Evolutionary conservation across 2,329 filamentous ascomycete genomes (phyloP).

Genomic region (Botrytis elliptica): DNA sequence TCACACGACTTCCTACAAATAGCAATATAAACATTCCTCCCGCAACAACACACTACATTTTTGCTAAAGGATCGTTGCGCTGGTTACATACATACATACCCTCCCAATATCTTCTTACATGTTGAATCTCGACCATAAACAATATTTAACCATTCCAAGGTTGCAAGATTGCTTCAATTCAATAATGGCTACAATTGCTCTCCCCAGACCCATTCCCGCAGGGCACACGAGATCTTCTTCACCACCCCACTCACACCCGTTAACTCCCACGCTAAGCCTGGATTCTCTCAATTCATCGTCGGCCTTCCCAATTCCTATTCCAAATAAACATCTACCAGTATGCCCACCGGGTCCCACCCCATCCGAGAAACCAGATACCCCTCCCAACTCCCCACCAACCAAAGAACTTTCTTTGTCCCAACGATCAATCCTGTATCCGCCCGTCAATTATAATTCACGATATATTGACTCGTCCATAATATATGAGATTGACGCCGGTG

Average conservation of each 20-base stretch:
- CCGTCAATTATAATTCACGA: slow-evolving; percentile 57
- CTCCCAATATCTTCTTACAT: slow-evolving; percentile 3
- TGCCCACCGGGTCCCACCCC: slow-evolving; percentile 76
- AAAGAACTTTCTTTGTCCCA: slow-evolving; percentile 55
- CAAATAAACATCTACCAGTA: slow-evolving; percentile 87
- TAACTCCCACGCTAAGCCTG: slow-evolving; percentile 56
- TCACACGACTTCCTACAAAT: not conserved
- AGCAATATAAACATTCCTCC: not conserved
- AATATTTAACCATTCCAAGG: not conserved
- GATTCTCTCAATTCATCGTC: slow-evolving; percentile 50
- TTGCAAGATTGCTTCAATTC: slow-evolving; percentile 21
- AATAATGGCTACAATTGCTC: slow-evolving; percentile 39
- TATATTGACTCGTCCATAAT: slow-evolving; percentile 56
- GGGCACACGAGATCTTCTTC: slow-evolving; percentile 43
- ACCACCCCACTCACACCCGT: slow-evolving; percentile 48
- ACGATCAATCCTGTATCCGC: slow-evolving; percentile 73
- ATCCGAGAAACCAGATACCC: slow-evolving; percentile 56
- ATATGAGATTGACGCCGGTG: slow-evolving; percentile 69
- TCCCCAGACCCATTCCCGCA: slow-evolving; percentile 36
- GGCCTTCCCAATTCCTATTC: slow-evolving; percentile 61
- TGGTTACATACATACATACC: not conserved
- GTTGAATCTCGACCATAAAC: slow-evolving; percentile 6
- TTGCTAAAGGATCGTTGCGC: not conserved
- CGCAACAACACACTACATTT: not conserved
- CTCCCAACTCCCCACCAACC: slow-evolving; percentile 63